These are phyloP conservation scores for Saccharomycopsis synnaedendra DNA, from an alignment of 805 yeast species.

Conservation along the genomic window DNA sequence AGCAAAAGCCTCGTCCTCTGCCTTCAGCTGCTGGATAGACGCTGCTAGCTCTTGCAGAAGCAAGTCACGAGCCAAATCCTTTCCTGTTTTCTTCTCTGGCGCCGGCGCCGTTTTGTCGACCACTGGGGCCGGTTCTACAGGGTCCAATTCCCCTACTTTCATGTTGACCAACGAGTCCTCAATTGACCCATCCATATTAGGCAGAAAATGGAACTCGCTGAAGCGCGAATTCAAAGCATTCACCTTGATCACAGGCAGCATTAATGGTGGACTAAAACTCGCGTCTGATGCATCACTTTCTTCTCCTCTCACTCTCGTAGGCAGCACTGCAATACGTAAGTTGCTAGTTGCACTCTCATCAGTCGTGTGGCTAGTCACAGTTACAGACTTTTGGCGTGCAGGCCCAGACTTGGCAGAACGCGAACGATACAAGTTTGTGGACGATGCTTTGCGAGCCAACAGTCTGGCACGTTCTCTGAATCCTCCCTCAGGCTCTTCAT, in stretches of 20 bases:
- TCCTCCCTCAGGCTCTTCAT: neutral
- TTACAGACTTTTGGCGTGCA: constrained; percentile 8
- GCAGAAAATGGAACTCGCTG: constrained; percentile 4
- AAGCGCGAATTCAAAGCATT: constrained; percentile 4
- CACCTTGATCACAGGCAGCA: constrained; percentile 12
- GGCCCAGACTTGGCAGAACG: neutral
- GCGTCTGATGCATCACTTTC: neutral
- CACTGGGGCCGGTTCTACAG: neutral
- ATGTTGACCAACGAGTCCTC: neutral
- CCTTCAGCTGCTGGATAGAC: constrained; percentile 9
- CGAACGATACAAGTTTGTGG: neutral
- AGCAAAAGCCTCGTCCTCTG: constrained; percentile 14
- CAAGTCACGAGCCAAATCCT: neutral
- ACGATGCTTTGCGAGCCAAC: constrained; percentile 11
- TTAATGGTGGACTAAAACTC: neutral
- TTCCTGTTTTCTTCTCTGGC: neutral
- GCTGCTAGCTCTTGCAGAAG: neutral
- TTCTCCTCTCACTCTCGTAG: neutral
- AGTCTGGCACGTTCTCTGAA: constrained; percentile 1
- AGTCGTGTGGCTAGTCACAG: constrained; percentile 5
- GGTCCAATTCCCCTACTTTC: neutral
- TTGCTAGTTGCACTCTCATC: neutral
- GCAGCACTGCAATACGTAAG: neutral
- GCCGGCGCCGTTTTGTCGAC: neutral
- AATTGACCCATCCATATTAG: neutral